phyloP scores from a whole-genome alignment of 768 basidiomycete genomes.

The Auriscalpium vulgare region DNA sequence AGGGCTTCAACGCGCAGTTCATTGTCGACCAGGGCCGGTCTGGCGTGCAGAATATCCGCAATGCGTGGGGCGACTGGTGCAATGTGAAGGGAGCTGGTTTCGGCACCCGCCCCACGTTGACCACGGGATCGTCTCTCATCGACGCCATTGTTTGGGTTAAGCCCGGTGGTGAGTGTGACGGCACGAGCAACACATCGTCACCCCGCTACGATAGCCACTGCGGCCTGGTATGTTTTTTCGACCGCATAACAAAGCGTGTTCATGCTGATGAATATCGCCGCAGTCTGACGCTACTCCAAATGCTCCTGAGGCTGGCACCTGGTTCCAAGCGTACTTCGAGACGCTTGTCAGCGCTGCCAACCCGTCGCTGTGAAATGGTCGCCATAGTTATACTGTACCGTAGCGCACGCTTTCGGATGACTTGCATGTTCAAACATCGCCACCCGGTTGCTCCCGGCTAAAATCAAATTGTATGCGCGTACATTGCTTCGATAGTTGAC shows the following conservation, averaged over 20 bases:
- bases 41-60: slow-evolving; percentile 53
- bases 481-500: too few relatives aligned
- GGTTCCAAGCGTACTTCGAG: slow-evolving; percentile 65
- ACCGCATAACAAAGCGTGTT: too few relatives aligned
- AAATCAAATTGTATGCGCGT: too few relatives aligned
- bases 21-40: slow-evolving; percentile 63
- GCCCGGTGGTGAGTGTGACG: slow-evolving; percentile 62
- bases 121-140: slow-evolving; percentile 45
- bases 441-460: too few relatives aligned
- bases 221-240: slow-evolving; percentile 31
- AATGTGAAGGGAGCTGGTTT: slow-evolving; percentile 60
- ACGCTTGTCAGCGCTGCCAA: slow-evolving; percentile 46
- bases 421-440: too few relatives aligned
- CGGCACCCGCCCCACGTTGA: slow-evolving; percentile 49
- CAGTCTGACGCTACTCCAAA: slow-evolving; percentile 44
- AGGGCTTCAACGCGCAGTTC: slow-evolving; percentile 52
- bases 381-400: too few relatives aligned
- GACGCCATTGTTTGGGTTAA: slow-evolving; percentile 63
- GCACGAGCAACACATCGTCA: slow-evolving; percentile 48
- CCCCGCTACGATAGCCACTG: slow-evolving; percentile 45
- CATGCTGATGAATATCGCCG: background rate
- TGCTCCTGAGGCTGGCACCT: slow-evolving; percentile 56
- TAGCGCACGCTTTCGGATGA: too few relatives aligned
- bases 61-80: slow-evolving; percentile 58
- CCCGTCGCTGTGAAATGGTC: slow-evolving; percentile 34